Evolutionary conservation across 805 yeast genomes (phyloP).

Genomic region (Candida mattraensis): DNA sequence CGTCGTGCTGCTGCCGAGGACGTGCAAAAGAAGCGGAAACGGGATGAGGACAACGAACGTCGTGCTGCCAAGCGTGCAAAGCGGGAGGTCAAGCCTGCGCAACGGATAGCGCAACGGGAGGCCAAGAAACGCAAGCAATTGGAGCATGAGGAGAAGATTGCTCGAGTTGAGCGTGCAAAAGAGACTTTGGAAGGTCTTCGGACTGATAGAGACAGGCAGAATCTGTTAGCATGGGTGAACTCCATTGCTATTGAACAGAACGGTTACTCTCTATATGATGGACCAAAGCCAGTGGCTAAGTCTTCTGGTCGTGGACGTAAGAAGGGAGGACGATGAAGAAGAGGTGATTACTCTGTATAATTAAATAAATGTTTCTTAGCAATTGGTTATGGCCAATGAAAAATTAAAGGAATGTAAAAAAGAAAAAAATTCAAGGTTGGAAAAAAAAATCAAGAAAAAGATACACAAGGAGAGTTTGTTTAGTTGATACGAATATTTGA

Average conservation of each 20-base stretch:
- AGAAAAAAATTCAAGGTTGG: slow-evolving; percentile 3
- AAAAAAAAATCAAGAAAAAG: slow-evolving; percentile 2
- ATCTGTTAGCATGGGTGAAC: slow-evolving; percentile 64
- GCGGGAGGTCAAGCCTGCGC: slow-evolving; percentile 34
- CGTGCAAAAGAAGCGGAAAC: slow-evolving; percentile 27
- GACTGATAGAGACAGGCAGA: slow-evolving; percentile 41
- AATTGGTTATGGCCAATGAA: slow-evolving; percentile 10
- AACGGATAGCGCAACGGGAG: slow-evolving; percentile 38
- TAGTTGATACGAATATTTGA: no score
- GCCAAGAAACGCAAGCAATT: slow-evolving; percentile 31
- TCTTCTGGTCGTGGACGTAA: slow-evolving; percentile 19
- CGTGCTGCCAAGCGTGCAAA: slow-evolving; percentile 34
- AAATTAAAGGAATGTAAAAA: slow-evolving; percentile 8
- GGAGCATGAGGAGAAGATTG: slow-evolving; percentile 35
- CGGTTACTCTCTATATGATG: slow-evolving; percentile 58
- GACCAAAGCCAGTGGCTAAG: slow-evolving; percentile 31
- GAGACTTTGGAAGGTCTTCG: slow-evolving; percentile 34
- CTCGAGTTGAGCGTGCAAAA: slow-evolving; percentile 24
- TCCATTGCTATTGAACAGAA: slow-evolving; percentile 51
- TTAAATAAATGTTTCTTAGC: no score
- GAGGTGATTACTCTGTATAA: no score
- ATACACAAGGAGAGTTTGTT: not conserved
- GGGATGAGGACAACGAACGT: slow-evolving; percentile 28
- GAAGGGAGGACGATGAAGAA: slow-evolving; percentile 20
- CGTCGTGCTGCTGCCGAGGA: slow-evolving; percentile 36